Base-by-base conservation (phyloP, 1,284 basidiomycete species). In the Leccinum fuscescens region DNA sequence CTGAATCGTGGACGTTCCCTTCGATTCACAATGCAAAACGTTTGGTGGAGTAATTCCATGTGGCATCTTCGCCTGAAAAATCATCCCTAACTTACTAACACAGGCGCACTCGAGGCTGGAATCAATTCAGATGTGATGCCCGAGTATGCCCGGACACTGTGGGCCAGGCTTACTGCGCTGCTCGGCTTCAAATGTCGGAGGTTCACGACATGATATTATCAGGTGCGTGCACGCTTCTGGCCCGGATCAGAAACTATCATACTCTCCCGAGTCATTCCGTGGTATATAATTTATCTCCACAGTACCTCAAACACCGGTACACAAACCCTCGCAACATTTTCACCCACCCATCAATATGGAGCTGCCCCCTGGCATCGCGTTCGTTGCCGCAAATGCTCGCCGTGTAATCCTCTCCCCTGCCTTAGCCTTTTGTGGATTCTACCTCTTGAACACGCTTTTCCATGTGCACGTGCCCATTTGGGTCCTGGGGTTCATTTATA, bases 311-410 rank as follows among this genome's bases (percentile, higher is more conserved):
- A 27, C 51, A 53, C 8, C 4, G 24, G 11, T 4, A 31, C 27
- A 15, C 15, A 49, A 27, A 14, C 15, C 48, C 48, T 49, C 48
- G 22, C 24, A 49, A 49, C 24, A 44, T 46, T 46, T 46, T 3
- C 20, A 12, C 44, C 20, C 7, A 6, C 15, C 9, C 35, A 22
- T 42, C 58, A 49, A 44, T 55, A 70, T 68, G 67, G 60, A 59
- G 29, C 54, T 72, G 6, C 70, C 75, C 3, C 74, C 74, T 6
- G 72, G 72, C 39, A 56, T 74, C 55, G 53, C 61, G n/a, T 68
- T 64, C 22, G 48, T 73, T 53, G 11, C 58, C 51, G 44, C 56
- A 14, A 67, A 66, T 11, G 55, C 67, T 17, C 72, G 62, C 7
- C 63, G 65, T 6, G 39, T 72, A 7, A 6, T 63, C 2, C 20